Base-by-base conservation (phyloP, 2,329 filamentous ascomycete genomes). In the Cladosporium sp. region DNA sequence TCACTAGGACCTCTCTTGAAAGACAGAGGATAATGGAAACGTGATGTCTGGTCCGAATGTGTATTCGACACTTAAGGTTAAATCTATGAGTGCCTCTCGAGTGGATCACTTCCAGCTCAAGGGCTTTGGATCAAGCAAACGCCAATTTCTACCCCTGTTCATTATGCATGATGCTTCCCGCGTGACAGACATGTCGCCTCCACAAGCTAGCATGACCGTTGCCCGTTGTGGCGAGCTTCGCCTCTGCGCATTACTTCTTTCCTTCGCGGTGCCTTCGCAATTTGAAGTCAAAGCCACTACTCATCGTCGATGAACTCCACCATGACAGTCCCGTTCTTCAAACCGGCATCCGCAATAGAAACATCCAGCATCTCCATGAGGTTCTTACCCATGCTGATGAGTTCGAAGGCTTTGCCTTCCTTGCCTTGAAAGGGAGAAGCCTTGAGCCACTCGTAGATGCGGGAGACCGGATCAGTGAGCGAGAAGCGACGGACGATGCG, bases 371-470 rank as follows among this genome's bases (percentile, higher is more conserved):
- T 72, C 15, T 86, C 84, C 37, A 96, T 86, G 53, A 99, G 71
- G 62, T 99, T 93, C 64, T 85, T 86, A 42, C 90, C 89, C 82
- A 95, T 86, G 56, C 82, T 82, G 68, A 93, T 90, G 58, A 99
- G 78, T 68, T 97, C 92, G 70, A 99, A 99, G 55, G 82, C 80
- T 11, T 86, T 70, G 0, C 86, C 88, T 24, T 81, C 80, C 68
- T 89, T 92, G 61, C 86, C 89, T 58, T 91, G 86, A 43, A 95
- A 70, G 2, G 90, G 88, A 53, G 86, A 83, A 1, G 91, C 86
- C 73, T 97, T 99, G 57, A 99, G 82, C 89, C 91, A 99, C 72
- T 99, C 93, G 69, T 92, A 99, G 40, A 99, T 84, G 11, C 88
- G 82, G 50, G 83, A 80, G 11, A 99, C 90, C 1, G 80, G 76